These are phyloP conservation scores for Mercurialis annua DNA, from an alignment of 345 rosid genomes.

Conservation along the genomic window DNA sequence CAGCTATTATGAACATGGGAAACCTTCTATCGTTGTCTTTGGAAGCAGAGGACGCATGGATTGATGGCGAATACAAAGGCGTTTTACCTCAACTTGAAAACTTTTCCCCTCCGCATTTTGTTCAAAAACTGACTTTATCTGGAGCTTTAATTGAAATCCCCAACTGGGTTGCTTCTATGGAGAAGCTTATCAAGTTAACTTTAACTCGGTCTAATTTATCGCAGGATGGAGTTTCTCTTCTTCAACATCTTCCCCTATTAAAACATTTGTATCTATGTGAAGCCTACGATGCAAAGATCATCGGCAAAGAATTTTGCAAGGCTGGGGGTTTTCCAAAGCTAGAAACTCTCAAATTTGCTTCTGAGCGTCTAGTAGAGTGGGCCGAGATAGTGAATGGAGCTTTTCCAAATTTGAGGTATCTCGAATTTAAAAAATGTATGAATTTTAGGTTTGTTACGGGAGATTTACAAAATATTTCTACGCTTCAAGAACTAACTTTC, in stretches of 20 bases:
- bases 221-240: background rate
- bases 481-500: background rate
- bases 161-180: background rate
- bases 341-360: background rate
- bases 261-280: background rate
- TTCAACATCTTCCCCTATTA: background rate
- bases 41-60: no score
- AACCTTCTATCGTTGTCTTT: no score
- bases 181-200: background rate
- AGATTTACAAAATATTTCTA: conserved; percentile 2
- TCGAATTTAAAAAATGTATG: rapidly evolving
- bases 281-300: background rate
- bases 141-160: background rate
- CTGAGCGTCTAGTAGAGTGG: background rate
- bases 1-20: background rate
- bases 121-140: background rate
- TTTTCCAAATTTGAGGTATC: conserved; percentile 2
- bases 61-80: no score
- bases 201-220: background rate
- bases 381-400: background rate
- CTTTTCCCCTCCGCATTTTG: conserved; percentile 5
- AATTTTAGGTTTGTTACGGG: background rate
- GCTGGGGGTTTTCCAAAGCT: conserved; percentile 8
- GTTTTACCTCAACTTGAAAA: no score
- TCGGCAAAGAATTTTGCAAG: background rate